Evolutionary conservation across 2,329 filamentous ascomycete species (phyloP).

Genomic region (Macrophomina pseudophaseolina): DNA sequence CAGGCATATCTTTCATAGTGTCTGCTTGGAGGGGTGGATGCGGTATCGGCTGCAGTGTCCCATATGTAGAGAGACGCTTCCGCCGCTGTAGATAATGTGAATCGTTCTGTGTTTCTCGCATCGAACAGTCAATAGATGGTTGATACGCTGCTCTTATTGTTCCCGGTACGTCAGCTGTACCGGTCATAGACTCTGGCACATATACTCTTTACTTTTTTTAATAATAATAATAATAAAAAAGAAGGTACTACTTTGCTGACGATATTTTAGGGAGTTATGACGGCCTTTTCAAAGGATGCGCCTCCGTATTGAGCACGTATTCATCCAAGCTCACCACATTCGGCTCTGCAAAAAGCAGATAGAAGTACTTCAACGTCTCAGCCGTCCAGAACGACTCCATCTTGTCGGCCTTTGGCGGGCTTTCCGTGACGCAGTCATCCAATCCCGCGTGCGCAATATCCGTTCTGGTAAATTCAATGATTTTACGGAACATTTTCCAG

Average conservation of each 20-base stretch:
- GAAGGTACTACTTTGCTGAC: too few species aligned
- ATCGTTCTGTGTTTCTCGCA: background rate
- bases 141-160: too few species aligned
- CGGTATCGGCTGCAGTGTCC: conserved; percentile 90
- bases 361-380: conserved; percentile 58
- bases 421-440: conserved; percentile 44
- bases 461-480: conserved; percentile 49
- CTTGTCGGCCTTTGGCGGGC: conserved; percentile 47
- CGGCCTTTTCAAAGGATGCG: conserved; percentile 15
- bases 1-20: conserved; percentile 91
- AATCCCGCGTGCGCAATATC: conserved; percentile 53
- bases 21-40: conserved; percentile 96
- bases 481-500: conserved; percentile 56
- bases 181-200: too few species aligned
- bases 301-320: conserved; percentile 48
- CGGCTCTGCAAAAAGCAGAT: conserved; percentile 52
- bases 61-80: conserved; percentile 88
- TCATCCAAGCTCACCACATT: conserved; percentile 51
- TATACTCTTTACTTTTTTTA: too few species aligned
- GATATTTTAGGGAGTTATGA: too few species aligned
- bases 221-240: too few species aligned
- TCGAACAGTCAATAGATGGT: too few species aligned
- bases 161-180: too few species aligned
- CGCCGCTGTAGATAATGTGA: conserved; percentile 66
- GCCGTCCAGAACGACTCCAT: conserved; percentile 58